phyloP scores from a whole-genome alignment of 2,329 filamentous ascomycete species.

The Trichoderma lentiforme region DNA sequence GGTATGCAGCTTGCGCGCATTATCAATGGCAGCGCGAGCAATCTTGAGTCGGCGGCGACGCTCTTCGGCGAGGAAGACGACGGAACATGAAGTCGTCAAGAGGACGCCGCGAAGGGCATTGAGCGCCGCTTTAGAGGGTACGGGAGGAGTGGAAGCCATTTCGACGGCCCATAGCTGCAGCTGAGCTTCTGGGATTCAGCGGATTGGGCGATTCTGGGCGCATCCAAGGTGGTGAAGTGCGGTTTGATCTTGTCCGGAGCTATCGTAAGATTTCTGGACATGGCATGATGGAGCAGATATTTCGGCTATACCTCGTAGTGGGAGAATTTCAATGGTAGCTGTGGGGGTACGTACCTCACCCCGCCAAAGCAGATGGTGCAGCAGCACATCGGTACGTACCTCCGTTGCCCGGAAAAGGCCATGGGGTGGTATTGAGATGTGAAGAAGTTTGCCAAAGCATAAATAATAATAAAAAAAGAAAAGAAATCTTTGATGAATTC shows the following conservation, averaged over 20 bases:
- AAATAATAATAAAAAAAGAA: too few species aligned
- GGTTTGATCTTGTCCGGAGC: not conserved
- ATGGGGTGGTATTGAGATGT: not conserved
- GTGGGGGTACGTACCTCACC: conserved; percentile 13
- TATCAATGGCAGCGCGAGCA: conserved; percentile 48
- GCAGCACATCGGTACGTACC: not conserved
- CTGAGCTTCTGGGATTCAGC: not conserved
- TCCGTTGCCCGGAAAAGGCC: not conserved
- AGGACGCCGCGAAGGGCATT: conserved; percentile 54
- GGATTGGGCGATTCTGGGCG: not conserved
- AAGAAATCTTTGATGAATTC: not conserved
- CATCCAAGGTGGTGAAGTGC: conserved; percentile 5
- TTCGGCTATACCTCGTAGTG: conserved; percentile 16
- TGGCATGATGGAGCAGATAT: conserved; percentile 12
- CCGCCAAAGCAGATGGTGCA: not conserved
- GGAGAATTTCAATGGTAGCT: conserved; percentile 10
- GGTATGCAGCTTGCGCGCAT: conserved; percentile 50
- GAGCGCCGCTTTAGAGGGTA: conserved; percentile 54
- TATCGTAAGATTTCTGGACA: conserved; percentile 20
- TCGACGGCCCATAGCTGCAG: conserved; percentile 28
- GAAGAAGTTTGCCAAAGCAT: not conserved
- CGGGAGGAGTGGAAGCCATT: conserved; percentile 47
- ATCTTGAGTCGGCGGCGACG: conserved; percentile 53
- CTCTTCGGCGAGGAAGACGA: conserved; percentile 54
- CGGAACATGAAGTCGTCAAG: conserved; percentile 55